A percentile compares a stretch with the other conserved stretches of the same genome.
phyloP scores from a whole-genome alignment of 1,139 yeast species.

The Candida gigantensis region DNA sequence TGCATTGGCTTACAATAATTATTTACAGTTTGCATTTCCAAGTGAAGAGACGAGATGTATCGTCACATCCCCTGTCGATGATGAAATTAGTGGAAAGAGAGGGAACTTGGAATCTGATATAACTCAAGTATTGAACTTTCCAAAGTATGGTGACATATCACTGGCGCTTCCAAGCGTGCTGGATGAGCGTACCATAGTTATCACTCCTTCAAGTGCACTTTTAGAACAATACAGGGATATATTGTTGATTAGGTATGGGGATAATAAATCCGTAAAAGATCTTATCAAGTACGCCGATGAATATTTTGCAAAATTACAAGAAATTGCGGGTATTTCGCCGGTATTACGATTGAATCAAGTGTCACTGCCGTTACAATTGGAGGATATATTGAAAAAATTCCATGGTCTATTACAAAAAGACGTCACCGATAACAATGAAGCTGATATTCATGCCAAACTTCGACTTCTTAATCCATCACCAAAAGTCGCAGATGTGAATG shows the following conservation, averaged over 20 bases:
- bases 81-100: too few species aligned
- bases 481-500: too few species aligned
- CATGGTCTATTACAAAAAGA: too few species aligned
- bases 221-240: constrained; percentile 4
- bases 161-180: not conserved
- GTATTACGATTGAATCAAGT: not conserved
- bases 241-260: constrained; percentile 7
- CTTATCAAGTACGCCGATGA: constrained; percentile 2
- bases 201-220: constrained; percentile 1
- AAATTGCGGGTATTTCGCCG: not conserved
- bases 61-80: not conserved
- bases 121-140: not conserved
- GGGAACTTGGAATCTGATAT: too few species aligned
- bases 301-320: constrained; percentile 4
- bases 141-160: constrained; percentile 1
- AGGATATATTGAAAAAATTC: not conserved
- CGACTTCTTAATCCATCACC: too few species aligned
- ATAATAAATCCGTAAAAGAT: constrained; percentile 4
- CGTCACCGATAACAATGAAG: not conserved
- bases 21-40: not conserved
- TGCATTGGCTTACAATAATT: not conserved
- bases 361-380: not conserved
- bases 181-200: constrained; percentile 2
- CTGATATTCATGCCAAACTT: not conserved
- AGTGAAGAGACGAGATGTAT: too few species aligned